Evolutionary conservation across 1,284 basidiomycete genomes (phyloP).

Genomic region (Ganoderma boninense): DNA sequence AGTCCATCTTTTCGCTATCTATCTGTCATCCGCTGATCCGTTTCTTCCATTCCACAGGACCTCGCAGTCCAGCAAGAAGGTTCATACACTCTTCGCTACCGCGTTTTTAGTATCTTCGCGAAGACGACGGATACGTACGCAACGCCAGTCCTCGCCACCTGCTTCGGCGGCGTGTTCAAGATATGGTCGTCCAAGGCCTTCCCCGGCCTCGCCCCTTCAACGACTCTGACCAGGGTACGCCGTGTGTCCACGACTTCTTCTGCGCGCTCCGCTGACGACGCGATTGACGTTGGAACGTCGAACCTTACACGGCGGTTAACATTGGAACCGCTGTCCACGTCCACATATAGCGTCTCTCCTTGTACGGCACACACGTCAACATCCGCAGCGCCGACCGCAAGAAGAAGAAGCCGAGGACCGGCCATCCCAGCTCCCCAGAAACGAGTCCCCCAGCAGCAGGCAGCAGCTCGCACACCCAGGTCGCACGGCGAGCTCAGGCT

Average conservation of each 20-base stretch:
- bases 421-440: background rate
- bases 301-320: background rate
- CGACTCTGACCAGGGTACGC: constrained; percentile 75
- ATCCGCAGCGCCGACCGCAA: constrained; percentile 8
- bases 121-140: constrained; percentile 36
- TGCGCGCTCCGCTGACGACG: background rate
- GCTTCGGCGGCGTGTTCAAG: constrained; percentile 71
- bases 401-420: background rate
- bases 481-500: background rate
- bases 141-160: constrained; percentile 71
- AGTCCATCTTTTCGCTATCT: constrained; percentile 11
- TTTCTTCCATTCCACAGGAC: constrained; percentile 28
- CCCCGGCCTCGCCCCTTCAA: constrained; percentile 75
- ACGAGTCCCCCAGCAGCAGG: background rate
- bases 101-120: constrained; percentile 36
- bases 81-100: constrained; percentile 38
- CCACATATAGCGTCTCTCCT: constrained; percentile 6
- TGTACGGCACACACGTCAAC: constrained; percentile 11
- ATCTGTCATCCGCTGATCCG: background rate
- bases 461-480: background rate
- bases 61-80: constrained; percentile 40
- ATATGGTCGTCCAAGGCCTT: constrained; percentile 86
- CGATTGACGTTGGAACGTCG: background rate
- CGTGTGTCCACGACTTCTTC: background rate
- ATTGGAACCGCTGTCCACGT: background rate